Percentiles rank a stretch among this genome's conserved stretches.
Conservation (phyloP, 179 eudicot species). For the Patellifolia procumbens region DNA sequence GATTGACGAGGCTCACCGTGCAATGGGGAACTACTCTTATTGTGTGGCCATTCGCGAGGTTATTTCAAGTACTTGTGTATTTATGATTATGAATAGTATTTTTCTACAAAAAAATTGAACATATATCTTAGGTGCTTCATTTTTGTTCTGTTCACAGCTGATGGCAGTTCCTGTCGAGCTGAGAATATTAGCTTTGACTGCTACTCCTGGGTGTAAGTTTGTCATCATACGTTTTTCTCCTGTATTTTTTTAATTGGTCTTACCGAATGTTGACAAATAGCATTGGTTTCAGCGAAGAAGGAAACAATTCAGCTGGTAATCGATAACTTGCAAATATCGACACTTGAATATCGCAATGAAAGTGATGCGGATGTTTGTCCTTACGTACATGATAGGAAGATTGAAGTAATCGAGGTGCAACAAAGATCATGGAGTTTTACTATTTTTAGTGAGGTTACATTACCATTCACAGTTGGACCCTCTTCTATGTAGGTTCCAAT, state of each 20-base stretch:
- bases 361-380: constrained; percentile 79
- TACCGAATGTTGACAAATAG: constrained; percentile 20
- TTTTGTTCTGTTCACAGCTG: constrained; percentile 50
- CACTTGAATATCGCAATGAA: constrained; percentile 88
- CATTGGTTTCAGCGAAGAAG: constrained; percentile 61
- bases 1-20: constrained; percentile 98
- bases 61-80: constrained; percentile 6
- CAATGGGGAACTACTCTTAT: constrained; percentile 87
- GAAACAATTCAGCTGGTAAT: constrained; percentile 76
- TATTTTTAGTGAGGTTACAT: not conserved
- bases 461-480: constrained; percentile 15
- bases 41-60: constrained; percentile 98
- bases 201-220: constrained; percentile 96
- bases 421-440: not conserved
- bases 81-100: not conserved
- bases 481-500: constrained; percentile 67
- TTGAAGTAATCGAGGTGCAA: constrained; percentile 76
- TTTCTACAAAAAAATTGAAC: not conserved
- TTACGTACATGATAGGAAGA: constrained; percentile 75
- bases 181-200: constrained; percentile 88
- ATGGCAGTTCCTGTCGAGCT: constrained; percentile 71
- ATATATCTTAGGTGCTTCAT: constrained; percentile 14
- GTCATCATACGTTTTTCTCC: constrained; percentile 8
- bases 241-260: not conserved
- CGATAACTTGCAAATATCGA: constrained; percentile 85